phyloP scores from a whole-genome alignment of 192 early-diverging fungal genomes.

The Phlyctochytrium planicorne region DNA sequence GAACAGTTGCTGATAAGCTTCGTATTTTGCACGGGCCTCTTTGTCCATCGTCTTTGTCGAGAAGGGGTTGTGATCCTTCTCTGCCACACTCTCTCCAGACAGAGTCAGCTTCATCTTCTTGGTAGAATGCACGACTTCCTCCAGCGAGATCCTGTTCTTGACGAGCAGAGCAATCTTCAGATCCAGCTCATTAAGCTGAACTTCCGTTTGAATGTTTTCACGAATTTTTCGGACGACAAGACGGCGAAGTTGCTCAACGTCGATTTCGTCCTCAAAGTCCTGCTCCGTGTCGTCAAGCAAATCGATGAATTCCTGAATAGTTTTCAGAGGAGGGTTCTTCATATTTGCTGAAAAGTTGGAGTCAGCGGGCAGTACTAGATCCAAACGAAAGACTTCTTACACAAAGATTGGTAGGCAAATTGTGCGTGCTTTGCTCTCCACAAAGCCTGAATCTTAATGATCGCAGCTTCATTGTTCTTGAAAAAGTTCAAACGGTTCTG shows the following conservation, averaged over 20 bases:
- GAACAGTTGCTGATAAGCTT: slow-evolving; percentile 91
- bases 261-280: slow-evolving; percentile 92
- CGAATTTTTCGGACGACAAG: slow-evolving; percentile 83
- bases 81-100: slow-evolving; percentile 8
- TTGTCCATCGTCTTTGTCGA: slow-evolving; percentile 83
- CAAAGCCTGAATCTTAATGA: slow-evolving; percentile 76
- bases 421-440: slow-evolving; percentile 47
- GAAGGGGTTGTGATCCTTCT: slow-evolving; percentile 48
- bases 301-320: slow-evolving; percentile 82
- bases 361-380: too few species aligned
- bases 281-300: slow-evolving; percentile 86
- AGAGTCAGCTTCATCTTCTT: slow-evolving; percentile 37
- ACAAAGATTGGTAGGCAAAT: slow-evolving; percentile 42
- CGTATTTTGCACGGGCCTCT: slow-evolving; percentile 71
- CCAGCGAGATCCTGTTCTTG: slow-evolving; percentile 91
- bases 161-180: slow-evolving; percentile 95
- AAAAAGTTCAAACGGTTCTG: slow-evolving; percentile 58
- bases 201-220: slow-evolving; percentile 80
- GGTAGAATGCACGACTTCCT: slow-evolving; percentile 83
- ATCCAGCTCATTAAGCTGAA: slow-evolving; percentile 83
- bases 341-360: slow-evolving; percentile 17
- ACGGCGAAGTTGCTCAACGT: slow-evolving; percentile 82
- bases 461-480: slow-evolving; percentile 63
- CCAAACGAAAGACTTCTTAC: slow-evolving; percentile 32
- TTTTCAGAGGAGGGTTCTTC: slow-evolving; percentile 76